phyloP scores from a whole-genome alignment of 805 yeast species.

The Cyberlindnera xylosilytica region DNA sequence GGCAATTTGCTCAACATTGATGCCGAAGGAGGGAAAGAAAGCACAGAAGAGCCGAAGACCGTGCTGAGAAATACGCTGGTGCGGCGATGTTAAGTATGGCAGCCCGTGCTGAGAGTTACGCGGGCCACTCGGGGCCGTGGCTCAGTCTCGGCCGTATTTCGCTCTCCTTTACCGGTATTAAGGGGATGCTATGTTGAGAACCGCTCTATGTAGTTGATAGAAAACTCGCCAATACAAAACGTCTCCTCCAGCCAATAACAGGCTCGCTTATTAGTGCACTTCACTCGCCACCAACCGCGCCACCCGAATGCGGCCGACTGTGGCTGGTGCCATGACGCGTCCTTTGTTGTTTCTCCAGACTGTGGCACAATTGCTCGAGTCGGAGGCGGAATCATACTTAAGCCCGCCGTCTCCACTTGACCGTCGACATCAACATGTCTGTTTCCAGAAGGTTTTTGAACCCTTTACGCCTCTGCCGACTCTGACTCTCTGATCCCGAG shows the following conservation, averaged over 20 bases:
- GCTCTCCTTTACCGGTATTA: neutral
- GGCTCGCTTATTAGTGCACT: too few relatives aligned
- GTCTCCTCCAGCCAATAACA: too few relatives aligned
- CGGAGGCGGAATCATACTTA: neutral
- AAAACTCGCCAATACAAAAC: neutral
- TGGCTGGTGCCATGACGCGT: slow-evolving; percentile 1
- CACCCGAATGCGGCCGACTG: neutral
- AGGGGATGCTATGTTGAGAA: neutral
- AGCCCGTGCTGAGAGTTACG: neutral
- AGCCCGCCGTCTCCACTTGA: too few relatives aligned
- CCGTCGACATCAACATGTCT: too few relatives aligned
- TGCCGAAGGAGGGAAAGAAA: too few relatives aligned
- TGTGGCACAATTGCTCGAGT: neutral
- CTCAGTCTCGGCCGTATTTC: too few relatives aligned
- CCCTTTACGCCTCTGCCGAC: too few relatives aligned
- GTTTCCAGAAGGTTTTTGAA: too few relatives aligned
- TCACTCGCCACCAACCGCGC: neutral
- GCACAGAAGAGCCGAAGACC: too few relatives aligned
- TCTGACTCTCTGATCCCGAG: too few relatives aligned
- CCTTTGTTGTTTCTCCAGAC: neutral
- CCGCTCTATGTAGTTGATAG: neutral
- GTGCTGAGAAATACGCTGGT: neutral
- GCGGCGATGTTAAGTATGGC: neutral
- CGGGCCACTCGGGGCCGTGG: too few relatives aligned
- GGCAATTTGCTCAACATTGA: too few relatives aligned